phyloP scores from a whole-genome alignment of 805 yeast species.

The Cyberlindnera lachancei region DNA sequence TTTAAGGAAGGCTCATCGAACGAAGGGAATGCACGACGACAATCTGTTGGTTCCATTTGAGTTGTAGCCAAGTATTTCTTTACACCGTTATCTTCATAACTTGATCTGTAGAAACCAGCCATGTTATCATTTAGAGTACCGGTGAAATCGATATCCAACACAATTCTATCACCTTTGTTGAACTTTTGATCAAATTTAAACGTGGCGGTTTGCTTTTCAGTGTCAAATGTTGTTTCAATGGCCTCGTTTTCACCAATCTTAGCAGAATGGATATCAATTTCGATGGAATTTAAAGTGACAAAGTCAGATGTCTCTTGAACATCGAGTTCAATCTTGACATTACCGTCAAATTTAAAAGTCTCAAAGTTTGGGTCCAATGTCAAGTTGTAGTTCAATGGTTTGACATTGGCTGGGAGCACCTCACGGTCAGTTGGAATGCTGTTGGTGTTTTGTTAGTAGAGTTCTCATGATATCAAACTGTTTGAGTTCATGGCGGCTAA shows the following conservation, averaged over 20 bases:
- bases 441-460: conserved; percentile 9
- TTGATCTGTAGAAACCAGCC: conserved; percentile 77
- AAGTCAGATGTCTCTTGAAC: conserved; percentile 40
- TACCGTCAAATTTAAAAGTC: conserved; percentile 53
- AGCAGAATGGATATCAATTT: conserved; percentile 52
- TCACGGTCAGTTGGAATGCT: conserved; percentile 28
- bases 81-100: conserved; percentile 50
- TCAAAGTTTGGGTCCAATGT: conserved; percentile 54
- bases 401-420: conserved; percentile 53
- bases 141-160: conserved; percentile 43
- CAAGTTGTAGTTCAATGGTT: conserved; percentile 69
- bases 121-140: conserved; percentile 69
- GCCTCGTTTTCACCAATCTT: conserved; percentile 29
- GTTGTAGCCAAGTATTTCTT: conserved; percentile 73
- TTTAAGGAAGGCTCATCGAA: conserved; percentile 80
- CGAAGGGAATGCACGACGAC: conserved; percentile 82
- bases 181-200: conserved; percentile 45
- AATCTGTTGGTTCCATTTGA: conserved; percentile 83
- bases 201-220: conserved; percentile 55
- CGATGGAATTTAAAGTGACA: conserved; percentile 54
- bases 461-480: not conserved
- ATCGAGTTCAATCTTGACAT: conserved; percentile 43
- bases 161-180: conserved; percentile 31
- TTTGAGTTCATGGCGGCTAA: not conserved
- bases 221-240: conserved; percentile 31